These are phyloP conservation scores for Taxillus chinensis DNA, from an alignment of 164 flowering plant species.

Conservation along the genomic window DNA sequence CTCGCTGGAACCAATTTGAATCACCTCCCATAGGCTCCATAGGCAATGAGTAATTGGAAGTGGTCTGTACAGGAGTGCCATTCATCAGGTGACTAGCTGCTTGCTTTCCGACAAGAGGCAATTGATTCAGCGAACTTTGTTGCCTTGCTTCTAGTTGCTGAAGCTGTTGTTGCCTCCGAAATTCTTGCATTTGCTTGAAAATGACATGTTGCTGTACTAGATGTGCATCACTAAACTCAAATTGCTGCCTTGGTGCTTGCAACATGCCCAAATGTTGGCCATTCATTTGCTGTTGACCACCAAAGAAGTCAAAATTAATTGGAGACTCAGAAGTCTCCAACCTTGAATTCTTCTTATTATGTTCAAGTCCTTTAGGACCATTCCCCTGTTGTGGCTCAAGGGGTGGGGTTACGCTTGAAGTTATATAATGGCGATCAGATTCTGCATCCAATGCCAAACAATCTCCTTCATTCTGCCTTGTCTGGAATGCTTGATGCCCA, in stretches of 20 bases:
- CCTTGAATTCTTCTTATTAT: conserved; percentile 20
- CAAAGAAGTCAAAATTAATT: conserved; percentile 39
- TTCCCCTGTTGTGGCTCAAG: conserved; percentile 34
- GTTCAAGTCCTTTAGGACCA: conserved; percentile 35
- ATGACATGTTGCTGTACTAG: conserved; percentile 39
- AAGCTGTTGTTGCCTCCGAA: conserved; percentile 44
- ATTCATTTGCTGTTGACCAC: conserved; percentile 39
- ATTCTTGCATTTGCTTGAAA: conserved; percentile 42
- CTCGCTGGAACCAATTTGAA: conserved; percentile 23
- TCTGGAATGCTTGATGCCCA: conserved; percentile 26
- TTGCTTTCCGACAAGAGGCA: conserved; percentile 22
- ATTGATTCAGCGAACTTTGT: conserved; percentile 19
- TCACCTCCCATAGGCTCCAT: conserved; percentile 27
- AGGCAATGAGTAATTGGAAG: conserved; percentile 27
- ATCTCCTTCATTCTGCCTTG: conserved; percentile 32
- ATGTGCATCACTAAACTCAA: conserved; percentile 41
- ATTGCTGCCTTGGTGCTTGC: conserved; percentile 40
- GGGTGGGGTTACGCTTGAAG: conserved; percentile 28
- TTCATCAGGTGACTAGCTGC: conserved; percentile 17
- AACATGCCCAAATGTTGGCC: conserved; percentile 29
- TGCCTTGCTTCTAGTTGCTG: conserved; percentile 32
- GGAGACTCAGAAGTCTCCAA: conserved; percentile 31
- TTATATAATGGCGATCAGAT: conserved; percentile 25
- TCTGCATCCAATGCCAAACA: conserved; percentile 30
- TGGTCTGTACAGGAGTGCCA: conserved; percentile 29